Evolutionary conservation across 2,329 filamentous ascomycete species (phyloP).

Genomic region (Calonectria pseudoturangicola): DNA sequence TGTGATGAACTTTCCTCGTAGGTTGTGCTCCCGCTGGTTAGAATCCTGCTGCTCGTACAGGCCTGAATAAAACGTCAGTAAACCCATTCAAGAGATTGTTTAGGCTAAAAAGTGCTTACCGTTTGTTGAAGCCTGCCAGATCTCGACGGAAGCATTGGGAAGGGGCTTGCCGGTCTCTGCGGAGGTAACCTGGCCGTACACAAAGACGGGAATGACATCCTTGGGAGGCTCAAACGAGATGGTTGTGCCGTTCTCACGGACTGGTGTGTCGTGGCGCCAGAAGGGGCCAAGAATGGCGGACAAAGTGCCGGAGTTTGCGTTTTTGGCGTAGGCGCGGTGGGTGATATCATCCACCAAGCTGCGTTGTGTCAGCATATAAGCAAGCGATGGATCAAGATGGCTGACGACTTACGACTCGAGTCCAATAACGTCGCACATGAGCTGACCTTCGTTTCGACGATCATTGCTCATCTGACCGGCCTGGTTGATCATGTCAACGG

Average conservation of each 20-base stretch:
- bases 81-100: not conserved
- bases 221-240: conserved; percentile 75
- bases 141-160: conserved; percentile 79
- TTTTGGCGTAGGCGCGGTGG: conserved; percentile 72
- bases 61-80: conserved; percentile 50
- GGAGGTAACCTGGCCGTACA: conserved; percentile 77
- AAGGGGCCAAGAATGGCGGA: conserved; percentile 91
- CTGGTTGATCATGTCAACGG: conserved; percentile 74
- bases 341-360: conserved; percentile 88
- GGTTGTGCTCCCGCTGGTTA: conserved; percentile 82
- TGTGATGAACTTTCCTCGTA: conserved; percentile 83
- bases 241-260: conserved; percentile 80
- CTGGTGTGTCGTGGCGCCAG: conserved; percentile 84
- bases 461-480: conserved; percentile 81
- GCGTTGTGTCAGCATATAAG: conserved; percentile 22
- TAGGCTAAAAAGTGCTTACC: conserved; percentile 57
- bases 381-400: not conserved
- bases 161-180: conserved; percentile 79
- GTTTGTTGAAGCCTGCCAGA: conserved; percentile 89
- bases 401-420: conserved; percentile 75
- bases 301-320: conserved; percentile 74
- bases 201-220: conserved; percentile 72
- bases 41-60: conserved; percentile 84
- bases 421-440: conserved; percentile 83
- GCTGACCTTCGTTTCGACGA: conserved; percentile 83